Evolutionary conservation across 768 basidiomycete genomes (phyloP).

Genomic region (Cystofilobasidium bisporidii): DNA sequence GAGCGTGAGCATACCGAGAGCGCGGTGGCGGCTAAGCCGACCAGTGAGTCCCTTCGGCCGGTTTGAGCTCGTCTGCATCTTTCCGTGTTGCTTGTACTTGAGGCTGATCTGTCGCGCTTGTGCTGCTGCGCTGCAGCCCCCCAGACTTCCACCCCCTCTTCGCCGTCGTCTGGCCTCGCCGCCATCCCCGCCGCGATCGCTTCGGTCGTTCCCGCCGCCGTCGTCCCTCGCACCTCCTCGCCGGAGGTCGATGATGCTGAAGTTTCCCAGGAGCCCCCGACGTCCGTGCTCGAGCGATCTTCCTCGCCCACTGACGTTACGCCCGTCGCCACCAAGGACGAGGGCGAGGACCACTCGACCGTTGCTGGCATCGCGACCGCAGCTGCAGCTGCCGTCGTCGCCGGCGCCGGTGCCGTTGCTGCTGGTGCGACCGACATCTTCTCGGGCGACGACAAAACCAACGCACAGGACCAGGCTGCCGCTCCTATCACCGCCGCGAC

Average conservation of each 20-base stretch:
- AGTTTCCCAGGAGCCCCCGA: no score
- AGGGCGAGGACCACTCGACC: neutral
- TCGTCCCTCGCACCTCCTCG: slow-evolving; percentile 46
- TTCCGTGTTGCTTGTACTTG: neutral
- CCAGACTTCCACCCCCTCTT: neutral
- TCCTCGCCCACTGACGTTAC: slow-evolving; percentile 27
- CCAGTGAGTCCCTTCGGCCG: no score
- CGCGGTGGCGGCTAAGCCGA: no score
- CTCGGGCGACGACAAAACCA: slow-evolving; percentile 23
- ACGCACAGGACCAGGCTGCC: neutral
- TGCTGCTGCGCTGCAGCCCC: neutral
- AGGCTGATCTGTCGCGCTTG: neutral
- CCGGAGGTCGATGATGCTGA: no score
- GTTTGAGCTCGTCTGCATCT: no score
- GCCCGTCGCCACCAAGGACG: neutral
- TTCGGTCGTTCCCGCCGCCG: slow-evolving; percentile 13
- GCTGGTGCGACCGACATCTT: slow-evolving; percentile 31
- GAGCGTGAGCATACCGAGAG: neutral
- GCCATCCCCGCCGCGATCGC: slow-evolving; percentile 17
- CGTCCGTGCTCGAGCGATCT: neutral
- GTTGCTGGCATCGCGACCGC: neutral
- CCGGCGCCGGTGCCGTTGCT: slow-evolving; percentile 8
- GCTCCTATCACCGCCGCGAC: slow-evolving; percentile 4
- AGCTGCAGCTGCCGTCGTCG: slow-evolving; percentile 8
- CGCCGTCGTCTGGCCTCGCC: neutral